Conservation (phyloP, 1,284 basidiomycete genomes). For the Ceratobasidium sp. region DNA sequence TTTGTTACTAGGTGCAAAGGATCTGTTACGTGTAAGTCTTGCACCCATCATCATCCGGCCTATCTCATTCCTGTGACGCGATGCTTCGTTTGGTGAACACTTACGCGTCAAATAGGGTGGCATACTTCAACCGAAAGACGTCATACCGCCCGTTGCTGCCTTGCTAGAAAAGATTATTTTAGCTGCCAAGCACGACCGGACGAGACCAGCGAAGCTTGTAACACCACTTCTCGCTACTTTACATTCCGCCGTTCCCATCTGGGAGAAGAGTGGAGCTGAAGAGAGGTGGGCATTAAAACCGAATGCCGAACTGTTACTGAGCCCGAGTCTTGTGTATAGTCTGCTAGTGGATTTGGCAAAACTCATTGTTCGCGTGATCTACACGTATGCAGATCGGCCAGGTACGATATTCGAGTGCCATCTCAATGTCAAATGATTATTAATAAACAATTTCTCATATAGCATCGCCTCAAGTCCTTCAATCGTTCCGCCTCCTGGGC, state of each 20-base stretch:
- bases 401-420: not conserved
- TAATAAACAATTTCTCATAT: not conserved
- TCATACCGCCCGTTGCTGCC: constrained; percentile 2
- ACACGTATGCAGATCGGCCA: no score
- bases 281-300: no score
- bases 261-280: not conserved
- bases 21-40: constrained; percentile 5
- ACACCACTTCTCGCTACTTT: constrained; percentile 9
- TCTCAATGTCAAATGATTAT: not conserved
- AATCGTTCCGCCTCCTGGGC: constrained; percentile 26
- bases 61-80: not conserved
- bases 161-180: constrained; percentile 16
- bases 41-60: not conserved
- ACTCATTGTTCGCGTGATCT: not conserved
- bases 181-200: not conserved
- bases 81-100: no score
- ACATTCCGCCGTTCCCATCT: not conserved
- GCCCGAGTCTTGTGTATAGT: no score
- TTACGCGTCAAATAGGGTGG: not conserved
- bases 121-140: not conserved
- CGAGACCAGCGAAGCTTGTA: constrained; percentile 1
- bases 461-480: constrained; percentile 27
- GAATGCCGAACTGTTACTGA: no score
- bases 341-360: not conserved
- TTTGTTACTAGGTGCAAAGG: constrained; percentile 9